These are phyloP conservation scores for Hansfordia pulvinata DNA, from an alignment of 2,329 filamentous ascomycete genomes.

Conservation along the genomic window DNA sequence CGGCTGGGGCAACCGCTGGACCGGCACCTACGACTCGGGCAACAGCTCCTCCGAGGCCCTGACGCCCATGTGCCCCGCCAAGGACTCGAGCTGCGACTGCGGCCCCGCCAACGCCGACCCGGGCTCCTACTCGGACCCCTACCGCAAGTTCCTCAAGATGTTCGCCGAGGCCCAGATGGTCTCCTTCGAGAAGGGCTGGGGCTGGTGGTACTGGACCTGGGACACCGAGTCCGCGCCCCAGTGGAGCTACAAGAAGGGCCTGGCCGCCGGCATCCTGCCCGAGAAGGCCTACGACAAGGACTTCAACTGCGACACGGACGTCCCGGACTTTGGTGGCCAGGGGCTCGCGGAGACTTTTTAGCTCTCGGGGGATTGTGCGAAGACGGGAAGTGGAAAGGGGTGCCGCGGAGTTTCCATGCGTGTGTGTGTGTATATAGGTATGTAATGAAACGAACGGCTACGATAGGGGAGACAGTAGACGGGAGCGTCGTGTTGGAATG, in stretches of 20 bases:
- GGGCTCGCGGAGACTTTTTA: slow-evolving; percentile 37
- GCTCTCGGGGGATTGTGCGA: too few species aligned
- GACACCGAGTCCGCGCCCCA: slow-evolving; percentile 73
- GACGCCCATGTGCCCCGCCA: slow-evolving; percentile 60
- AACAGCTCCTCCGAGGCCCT: slow-evolving; percentile 47
- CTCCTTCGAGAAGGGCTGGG: slow-evolving; percentile 84
- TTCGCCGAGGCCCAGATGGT: slow-evolving; percentile 96
- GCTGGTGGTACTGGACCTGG: slow-evolving; percentile 99
- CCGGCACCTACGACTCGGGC: slow-evolving; percentile 66
- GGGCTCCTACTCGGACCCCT: slow-evolving; percentile 50
- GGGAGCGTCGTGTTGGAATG: too few species aligned
- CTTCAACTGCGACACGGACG: slow-evolving; percentile 52
- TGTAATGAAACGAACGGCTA: too few species aligned
- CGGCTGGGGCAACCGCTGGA: slow-evolving; percentile 78
- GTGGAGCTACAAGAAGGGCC: slow-evolving; percentile 83
- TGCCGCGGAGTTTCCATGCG: too few species aligned
- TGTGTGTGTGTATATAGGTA: too few species aligned
- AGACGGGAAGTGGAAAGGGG: too few species aligned
- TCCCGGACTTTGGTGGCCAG: slow-evolving; percentile 35
- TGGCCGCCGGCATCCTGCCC: slow-evolving; percentile 69
- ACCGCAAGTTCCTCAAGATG: slow-evolving; percentile 75
- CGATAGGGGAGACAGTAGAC: too few species aligned
- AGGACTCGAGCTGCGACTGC: slow-evolving; percentile 57
- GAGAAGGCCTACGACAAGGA: slow-evolving; percentile 53
- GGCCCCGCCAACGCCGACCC: slow-evolving; percentile 61